Percentiles rank a stretch among this genome's conserved stretches.
These are phyloP conservation scores for Kodamaea kaohsiungensis DNA, from an alignment of 805 yeast species.

Conservation along the genomic window DNA sequence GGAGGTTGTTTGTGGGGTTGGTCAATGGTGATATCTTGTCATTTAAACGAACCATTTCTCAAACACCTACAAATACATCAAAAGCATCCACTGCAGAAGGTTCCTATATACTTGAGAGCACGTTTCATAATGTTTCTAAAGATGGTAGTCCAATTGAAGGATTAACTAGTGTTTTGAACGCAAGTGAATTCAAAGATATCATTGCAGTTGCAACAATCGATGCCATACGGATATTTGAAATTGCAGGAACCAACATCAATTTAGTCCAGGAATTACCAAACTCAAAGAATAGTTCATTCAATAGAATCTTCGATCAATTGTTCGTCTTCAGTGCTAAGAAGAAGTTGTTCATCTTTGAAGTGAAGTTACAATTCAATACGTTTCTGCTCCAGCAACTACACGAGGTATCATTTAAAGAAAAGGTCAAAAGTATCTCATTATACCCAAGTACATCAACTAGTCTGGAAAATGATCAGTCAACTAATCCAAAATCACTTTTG, in stretches of 20 bases:
- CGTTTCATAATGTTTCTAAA: constrained; percentile 21
- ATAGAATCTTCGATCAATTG: constrained; percentile 21
- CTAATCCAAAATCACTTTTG: constrained; percentile 15
- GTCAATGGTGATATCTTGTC: constrained; percentile 37
- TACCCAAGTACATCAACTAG: constrained; percentile 3
- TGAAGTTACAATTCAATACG: constrained; percentile 32
- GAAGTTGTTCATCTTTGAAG: constrained; percentile 27
- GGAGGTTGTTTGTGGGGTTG: constrained; percentile 31
- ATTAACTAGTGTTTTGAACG: constrained; percentile 16
- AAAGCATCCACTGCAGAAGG: constrained; percentile 11
- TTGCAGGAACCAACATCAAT: constrained; percentile 36
- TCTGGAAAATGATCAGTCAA: not conserved
- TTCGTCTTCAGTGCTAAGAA: constrained; percentile 32
- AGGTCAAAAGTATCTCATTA: constrained; percentile 22
- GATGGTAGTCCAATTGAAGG: constrained; percentile 20
- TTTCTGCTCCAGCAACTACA: constrained; percentile 24
- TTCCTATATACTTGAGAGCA: constrained; percentile 19
- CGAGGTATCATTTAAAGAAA: constrained; percentile 33
- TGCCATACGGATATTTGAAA: constrained; percentile 24
- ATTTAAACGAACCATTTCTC: constrained; percentile 17
- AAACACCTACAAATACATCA: not conserved
- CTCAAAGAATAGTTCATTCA: constrained; percentile 15
- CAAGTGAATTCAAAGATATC: constrained; percentile 22
- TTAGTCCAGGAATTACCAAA: constrained; percentile 30
- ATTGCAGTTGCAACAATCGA: constrained; percentile 28